These are phyloP conservation scores for Yamadazyma kitorensis DNA, from an alignment of 805 yeast genomes.

Conservation along the genomic window DNA sequence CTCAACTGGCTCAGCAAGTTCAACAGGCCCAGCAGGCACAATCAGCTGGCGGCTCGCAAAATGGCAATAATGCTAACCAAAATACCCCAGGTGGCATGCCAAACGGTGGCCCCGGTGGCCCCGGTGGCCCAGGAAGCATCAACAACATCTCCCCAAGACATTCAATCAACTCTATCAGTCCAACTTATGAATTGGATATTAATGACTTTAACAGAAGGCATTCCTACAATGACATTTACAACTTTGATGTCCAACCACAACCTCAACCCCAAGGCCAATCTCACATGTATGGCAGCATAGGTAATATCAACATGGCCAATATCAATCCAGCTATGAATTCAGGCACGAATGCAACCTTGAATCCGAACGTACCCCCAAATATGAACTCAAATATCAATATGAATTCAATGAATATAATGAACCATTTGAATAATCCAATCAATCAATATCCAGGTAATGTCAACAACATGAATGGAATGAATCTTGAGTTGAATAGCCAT, in stretches of 20 bases:
- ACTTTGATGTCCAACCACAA: not conserved
- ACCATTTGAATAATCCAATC: not conserved
- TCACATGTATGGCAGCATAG: too few species aligned
- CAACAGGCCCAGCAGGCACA: conserved; percentile 1
- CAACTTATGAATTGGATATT: not conserved
- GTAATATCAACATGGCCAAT: too few species aligned
- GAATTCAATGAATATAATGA: conserved; percentile 1
- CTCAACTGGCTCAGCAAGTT: not conserved
- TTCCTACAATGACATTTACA: conserved; percentile 7
- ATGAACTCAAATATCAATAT: too few species aligned
- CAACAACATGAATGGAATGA: not conserved
- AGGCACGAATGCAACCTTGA: too few species aligned
- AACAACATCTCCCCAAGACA: not conserved
- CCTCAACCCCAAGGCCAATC: too few species aligned
- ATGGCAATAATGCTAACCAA: not conserved
- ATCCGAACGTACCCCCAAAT: too few species aligned
- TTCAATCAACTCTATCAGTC: not conserved
- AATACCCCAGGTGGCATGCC: not conserved
- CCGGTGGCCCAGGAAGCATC: not conserved
- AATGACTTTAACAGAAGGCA: conserved; percentile 5
- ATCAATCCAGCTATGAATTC: too few species aligned
- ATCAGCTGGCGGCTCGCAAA: too few species aligned
- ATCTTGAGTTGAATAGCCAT: conserved; percentile 1
- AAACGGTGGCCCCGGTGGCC: not conserved
- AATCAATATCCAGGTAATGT: not conserved